A percentile compares a stretch with the other conserved stretches of the same genome.
These are phyloP conservation scores for Eucalyptus urophylla DNA, from an alignment of 345 rosid genomes.

Conservation along the genomic window DNA sequence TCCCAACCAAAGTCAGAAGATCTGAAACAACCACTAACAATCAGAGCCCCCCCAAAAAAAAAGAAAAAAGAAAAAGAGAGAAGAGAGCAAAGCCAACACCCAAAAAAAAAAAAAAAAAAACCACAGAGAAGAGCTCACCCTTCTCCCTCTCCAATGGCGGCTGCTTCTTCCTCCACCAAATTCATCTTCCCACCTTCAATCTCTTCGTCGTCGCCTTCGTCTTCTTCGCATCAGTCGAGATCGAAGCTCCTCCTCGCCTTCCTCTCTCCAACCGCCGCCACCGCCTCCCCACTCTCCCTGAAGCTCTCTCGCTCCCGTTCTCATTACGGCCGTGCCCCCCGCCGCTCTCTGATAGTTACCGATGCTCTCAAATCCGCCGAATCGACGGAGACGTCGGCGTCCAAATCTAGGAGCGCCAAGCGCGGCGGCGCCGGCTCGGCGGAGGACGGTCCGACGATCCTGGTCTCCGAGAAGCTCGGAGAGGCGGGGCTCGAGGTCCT, in stretches of 20 bases:
- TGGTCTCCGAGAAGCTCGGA: constrained; percentile 84
- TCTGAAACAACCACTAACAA: not conserved
- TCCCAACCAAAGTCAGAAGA: not conserved
- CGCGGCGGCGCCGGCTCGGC: not conserved
- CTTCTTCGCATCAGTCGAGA: not conserved
- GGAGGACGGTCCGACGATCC: constrained; percentile 20
- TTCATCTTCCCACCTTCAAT: not conserved
- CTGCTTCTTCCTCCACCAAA: not conserved
- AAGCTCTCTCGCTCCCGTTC: not conserved
- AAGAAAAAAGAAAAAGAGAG: rapidly evolving
- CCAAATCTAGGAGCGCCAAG: not conserved
- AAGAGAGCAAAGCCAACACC: not conserved
- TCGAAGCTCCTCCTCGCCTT: constrained; percentile 3
- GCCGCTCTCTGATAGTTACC: not conserved
- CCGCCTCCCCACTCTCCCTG: constrained; percentile 5
- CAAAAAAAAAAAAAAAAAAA: not conserved
- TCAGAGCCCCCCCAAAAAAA: not conserved
- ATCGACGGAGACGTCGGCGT: not conserved
- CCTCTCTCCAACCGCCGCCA: not conserved
- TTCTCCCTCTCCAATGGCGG: not conserved
- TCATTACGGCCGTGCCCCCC: not conserved
- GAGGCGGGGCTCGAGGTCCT: constrained; percentile 58
- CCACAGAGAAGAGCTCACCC: not conserved
- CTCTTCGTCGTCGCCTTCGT: not conserved
- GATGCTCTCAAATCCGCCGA: constrained; percentile 5